These are phyloP conservation scores for Linaria vulgaris DNA, from an alignment of 257 asterid species.

Conservation along the genomic window DNA sequence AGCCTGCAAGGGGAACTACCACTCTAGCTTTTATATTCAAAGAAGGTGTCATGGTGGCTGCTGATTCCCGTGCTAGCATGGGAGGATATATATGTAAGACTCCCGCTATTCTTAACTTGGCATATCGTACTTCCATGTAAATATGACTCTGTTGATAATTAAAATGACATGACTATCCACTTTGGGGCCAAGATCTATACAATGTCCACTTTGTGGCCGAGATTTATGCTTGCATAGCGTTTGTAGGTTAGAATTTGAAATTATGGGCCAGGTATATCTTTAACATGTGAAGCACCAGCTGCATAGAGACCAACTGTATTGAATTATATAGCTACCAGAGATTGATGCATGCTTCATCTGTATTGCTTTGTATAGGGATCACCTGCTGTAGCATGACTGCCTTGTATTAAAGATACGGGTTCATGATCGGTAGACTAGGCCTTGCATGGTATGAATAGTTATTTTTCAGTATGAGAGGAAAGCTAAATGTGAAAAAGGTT, in stretches of 20 bases:
- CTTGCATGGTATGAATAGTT: neutral
- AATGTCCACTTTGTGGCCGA: too few relatives aligned
- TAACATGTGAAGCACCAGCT: constrained; percentile 7
- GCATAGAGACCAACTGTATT: neutral
- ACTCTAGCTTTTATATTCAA: constrained; percentile 58
- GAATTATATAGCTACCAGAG: too few relatives aligned
- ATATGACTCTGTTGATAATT: constrained; percentile 36
- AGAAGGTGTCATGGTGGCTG: constrained; percentile 92
- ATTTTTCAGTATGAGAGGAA: neutral
- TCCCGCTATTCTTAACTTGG: constrained; percentile 1
- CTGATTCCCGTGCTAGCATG: constrained; percentile 98
- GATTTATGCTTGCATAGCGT: neutral
- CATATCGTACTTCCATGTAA: neutral
- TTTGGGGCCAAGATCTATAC: too few relatives aligned
- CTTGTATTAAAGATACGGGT: neutral
- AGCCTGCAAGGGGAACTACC: constrained; percentile 88
- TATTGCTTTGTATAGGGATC: neutral
- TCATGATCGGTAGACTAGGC: neutral
- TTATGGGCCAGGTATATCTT: neutral
- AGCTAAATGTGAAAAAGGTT: neutral
- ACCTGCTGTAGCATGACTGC: neutral
- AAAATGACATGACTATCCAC: constrained; percentile 22
- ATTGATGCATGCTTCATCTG: neutral
- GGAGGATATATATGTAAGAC: constrained; percentile 98
- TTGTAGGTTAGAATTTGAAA: constrained; percentile 11